Conservation (phyloP, 108 stramenopile species). For the Phaeodactylum tricornutum region DNA sequence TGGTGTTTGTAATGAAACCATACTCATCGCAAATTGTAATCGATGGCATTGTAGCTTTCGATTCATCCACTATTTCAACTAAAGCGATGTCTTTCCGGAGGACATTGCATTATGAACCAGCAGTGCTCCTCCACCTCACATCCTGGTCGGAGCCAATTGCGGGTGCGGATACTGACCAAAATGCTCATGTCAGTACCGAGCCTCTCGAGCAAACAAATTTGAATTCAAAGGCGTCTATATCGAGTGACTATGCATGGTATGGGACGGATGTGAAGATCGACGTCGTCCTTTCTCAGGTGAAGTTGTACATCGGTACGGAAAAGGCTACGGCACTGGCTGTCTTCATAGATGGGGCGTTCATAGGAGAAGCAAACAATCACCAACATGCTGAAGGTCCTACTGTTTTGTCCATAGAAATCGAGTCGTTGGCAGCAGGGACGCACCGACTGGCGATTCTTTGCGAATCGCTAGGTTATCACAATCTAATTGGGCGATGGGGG, state of each 20-base stretch:
- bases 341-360: conserved; percentile 28
- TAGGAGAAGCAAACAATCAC: conserved; percentile 24
- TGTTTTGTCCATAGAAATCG: conserved; percentile 6
- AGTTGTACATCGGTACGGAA: conserved; percentile 21
- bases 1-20: conserved; percentile 11
- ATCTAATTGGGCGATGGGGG: conserved; percentile 48
- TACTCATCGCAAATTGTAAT: conserved; percentile 20
- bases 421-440: conserved; percentile 4
- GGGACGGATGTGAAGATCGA: conserved; percentile 14
- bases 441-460: conserved; percentile 31
- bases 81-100: conserved; percentile 7
- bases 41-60: conserved; percentile 26
- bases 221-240: conserved; percentile 15
- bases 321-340: conserved; percentile 29
- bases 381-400: conserved; percentile 30
- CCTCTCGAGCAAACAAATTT: conserved; percentile 35
- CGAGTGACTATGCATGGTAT: conserved; percentile 58
- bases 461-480: conserved; percentile 39
- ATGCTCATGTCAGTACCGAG: too few species aligned
- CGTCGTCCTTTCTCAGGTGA: conserved; percentile 5
- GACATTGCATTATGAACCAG: too few species aligned
- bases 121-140: too few species aligned
- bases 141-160: too few species aligned
- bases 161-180: too few species aligned
- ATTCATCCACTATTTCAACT: conserved; percentile 18